Base-by-base conservation (phyloP, 2,329 filamentous ascomycete species). In the Colletotrichum horii region DNA sequence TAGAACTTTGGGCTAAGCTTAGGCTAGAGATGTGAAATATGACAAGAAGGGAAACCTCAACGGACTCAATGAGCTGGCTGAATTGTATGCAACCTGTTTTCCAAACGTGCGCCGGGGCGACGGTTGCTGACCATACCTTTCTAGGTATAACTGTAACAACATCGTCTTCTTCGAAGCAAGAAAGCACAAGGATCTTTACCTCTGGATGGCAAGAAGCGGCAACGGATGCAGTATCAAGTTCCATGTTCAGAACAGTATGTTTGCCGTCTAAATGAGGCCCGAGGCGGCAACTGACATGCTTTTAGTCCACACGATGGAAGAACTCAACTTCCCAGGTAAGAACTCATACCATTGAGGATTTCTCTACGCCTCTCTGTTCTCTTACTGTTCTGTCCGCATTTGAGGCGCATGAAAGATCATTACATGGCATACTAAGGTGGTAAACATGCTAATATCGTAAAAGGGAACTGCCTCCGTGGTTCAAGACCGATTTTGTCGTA, bases 21-120 rank as follows among this genome's bases (percentile, higher is more conserved):
- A 14, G 32, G 4, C 55, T 26, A 70, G 56, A 32, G 67, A 99
- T 84, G 95, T 94, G 80, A 99, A 99, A 86, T 95, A 98, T 79
- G 97, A 99, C 85, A 97, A 95, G 69, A 98, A 98, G 87, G 96
- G 95, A 48, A 96, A 97, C 88, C 90, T 96, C 80, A 90, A 92
- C 90, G 89, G 94, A 83, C 91, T 98, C 67, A 97, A 97, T 86
- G 95, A 96, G 82, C 52, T 75, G 14, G 91, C 91, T 48, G 92
- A 93, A 78, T 90, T 96, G 36, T 95, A 96, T 52, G 43, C 43
- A n/a, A 52, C 43, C 19, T 52, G n/a, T 6, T 52, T n/a, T 52
- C n/a, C n/a, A n/a, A 52, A 52, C 43, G 43, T 22, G 11, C n/a
- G 43, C n/a, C 43, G n/a, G n/a, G 43, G 43, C 43, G n/a, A 52